These are phyloP conservation scores for Penicillium arizonense DNA, from an alignment of 495 filamentous ascomycete species.

Conservation along the genomic window DNA sequence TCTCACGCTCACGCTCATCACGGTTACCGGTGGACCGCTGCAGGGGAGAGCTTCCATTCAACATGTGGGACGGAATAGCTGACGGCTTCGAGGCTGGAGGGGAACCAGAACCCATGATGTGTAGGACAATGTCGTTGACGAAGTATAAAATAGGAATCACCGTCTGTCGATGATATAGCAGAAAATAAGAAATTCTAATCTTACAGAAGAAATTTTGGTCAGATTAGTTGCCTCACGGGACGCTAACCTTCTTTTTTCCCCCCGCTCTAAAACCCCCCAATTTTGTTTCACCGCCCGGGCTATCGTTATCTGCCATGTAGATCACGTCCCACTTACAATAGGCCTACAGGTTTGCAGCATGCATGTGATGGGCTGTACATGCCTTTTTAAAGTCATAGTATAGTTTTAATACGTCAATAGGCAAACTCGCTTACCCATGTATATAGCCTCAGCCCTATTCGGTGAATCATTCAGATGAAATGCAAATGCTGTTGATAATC, in stretches of 20 bases:
- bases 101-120: constrained; percentile 42
- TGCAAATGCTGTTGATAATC: no score
- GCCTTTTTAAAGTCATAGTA: no score
- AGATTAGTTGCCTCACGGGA: constrained; percentile 1
- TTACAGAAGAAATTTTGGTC: background rate
- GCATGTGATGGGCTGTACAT: no score
- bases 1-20: constrained; percentile 50
- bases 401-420: no score
- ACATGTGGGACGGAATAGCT: constrained; percentile 47
- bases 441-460: no score
- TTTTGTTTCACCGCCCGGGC: background rate
- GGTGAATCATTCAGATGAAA: no score
- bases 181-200: background rate
- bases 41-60: constrained; percentile 48
- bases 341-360: no score
- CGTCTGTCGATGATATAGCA: background rate
- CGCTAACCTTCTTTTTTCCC: constrained; percentile 6
- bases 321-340: no score
- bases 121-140: background rate
- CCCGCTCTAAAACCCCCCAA: background rate
- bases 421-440: no score
- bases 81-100: constrained; percentile 41
- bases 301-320: no score
- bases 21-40: constrained; percentile 26
- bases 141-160: background rate